Base-by-base conservation (phyloP, 164 flowering plant genomes). In the Cinnamomum chago region DNA sequence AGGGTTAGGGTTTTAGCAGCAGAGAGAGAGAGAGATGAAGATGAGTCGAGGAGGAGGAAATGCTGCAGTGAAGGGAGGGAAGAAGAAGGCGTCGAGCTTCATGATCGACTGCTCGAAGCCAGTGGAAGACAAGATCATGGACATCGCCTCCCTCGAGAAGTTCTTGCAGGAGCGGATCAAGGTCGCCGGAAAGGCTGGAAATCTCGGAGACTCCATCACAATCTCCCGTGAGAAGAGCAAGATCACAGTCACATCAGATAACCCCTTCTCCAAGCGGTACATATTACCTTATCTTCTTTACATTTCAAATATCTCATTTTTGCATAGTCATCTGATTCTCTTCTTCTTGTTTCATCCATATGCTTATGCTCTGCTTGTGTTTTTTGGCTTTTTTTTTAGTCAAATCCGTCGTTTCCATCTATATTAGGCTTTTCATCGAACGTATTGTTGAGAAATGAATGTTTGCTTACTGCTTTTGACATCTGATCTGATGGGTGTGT, bases 161-260 rank as follows among this genome's bases (percentile, higher is more conserved):
- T 89, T 89, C 60, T 86, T 89, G 2, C 93, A 89, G 79, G 93
- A 89, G 81, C 76, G 93, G 69, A 89, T 89, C 79, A 89, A 88
- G 78, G 89, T 89, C 40, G 93, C 88, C 11, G 93, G 90, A 13
- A 87, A 87, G 75, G 85, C 93, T 6, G 93, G 93, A 5, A 87
- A 88, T 67, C 90, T 88, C 23, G 93, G 93, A 7, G 93, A 89
- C 72, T 75, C 88, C 67, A 79, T 89, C 69, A 81, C 87, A 60
- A 79, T 89, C 75, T 50, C 86, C 40, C 91, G 93, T 22, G 90
- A 88, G 58, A 89, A 89, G 86, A 80, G 62, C 85, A 89, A 85
- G 79, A 89, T 89, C 79, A 82, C 80, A 27, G 92, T 89, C 81
- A 86, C 84, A 30, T 81, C 90, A 18, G 87, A 86, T 65, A 72